Percentiles rank a stretch among this genome's conserved stretches.
phyloP scores from a whole-genome alignment of 2,329 filamentous ascomycete genomes.

The Aspergillus sp. region DNA sequence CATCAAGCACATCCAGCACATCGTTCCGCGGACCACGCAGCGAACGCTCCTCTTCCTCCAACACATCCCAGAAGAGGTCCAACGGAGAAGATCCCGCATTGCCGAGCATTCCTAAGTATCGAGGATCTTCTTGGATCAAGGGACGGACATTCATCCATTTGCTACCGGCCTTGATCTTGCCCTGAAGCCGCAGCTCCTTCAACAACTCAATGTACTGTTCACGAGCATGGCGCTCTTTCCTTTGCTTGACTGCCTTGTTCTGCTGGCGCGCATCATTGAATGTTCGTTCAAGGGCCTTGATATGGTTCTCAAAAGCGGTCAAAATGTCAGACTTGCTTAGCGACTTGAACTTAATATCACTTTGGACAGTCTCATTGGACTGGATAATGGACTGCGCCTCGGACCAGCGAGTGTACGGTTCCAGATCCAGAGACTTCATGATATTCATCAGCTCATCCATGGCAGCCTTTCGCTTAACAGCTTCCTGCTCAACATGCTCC shows the following conservation, averaged over 20 bases:
- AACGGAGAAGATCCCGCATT: conserved; percentile 78
- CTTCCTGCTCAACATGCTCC: conserved; percentile 68
- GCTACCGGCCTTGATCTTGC: conserved; percentile 79
- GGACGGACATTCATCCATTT: conserved; percentile 83
- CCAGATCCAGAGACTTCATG: conserved; percentile 71
- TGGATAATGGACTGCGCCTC: conserved; percentile 80
- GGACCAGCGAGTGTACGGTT: conserved; percentile 91
- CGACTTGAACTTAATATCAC: conserved; percentile 75
- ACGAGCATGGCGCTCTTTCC: conserved; percentile 77
- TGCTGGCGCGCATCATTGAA: conserved; percentile 89
- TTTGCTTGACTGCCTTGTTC: conserved; percentile 71
- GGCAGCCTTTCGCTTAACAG: conserved; percentile 65
- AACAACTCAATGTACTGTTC: conserved; percentile 74
- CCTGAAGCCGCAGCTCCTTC: conserved; percentile 62
- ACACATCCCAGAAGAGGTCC: conserved; percentile 90
- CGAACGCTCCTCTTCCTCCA: conserved; percentile 90
- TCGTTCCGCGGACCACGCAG: conserved; percentile 74
- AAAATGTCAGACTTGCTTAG: conserved; percentile 86
- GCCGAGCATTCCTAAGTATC: conserved; percentile 76
- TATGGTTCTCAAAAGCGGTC: conserved; percentile 88
- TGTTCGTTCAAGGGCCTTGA: conserved; percentile 81
- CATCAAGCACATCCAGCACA: conserved; percentile 81
- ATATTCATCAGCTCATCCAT: conserved; percentile 76
- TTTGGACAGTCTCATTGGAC: conserved; percentile 67
- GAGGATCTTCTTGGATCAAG: conserved; percentile 68